Conservation (phyloP, 805 yeast genomes). For the Ogataea paradorogensis region DNA sequence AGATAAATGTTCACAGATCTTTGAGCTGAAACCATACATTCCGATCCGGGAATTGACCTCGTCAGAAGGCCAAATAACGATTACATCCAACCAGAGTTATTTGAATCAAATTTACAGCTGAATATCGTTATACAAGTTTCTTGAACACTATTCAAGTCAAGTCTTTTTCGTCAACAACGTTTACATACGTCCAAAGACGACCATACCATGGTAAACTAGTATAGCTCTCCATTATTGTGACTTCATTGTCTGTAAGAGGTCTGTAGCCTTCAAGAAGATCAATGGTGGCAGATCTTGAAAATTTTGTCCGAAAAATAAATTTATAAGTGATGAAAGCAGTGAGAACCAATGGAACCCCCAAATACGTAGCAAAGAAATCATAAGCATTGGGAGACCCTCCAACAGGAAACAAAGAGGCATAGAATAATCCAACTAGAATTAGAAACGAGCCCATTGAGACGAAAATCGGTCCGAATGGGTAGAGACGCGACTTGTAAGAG, state of each 20-base stretch:
- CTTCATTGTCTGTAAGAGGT: constrained; percentile 9
- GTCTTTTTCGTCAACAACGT: constrained; percentile 10
- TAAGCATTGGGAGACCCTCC: constrained; percentile 13
- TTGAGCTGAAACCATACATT: too few species aligned
- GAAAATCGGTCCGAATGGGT: constrained; percentile 9
- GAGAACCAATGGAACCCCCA: constrained; percentile 11
- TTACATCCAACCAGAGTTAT: too few species aligned
- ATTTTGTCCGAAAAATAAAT: constrained; percentile 3
- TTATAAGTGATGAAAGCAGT: constrained; percentile 9
- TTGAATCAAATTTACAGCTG: too few species aligned
- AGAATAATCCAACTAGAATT: constrained; percentile 9
- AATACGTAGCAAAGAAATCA: constrained; percentile 11
- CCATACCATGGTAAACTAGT: constrained; percentile 10
- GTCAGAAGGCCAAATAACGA: too few species aligned
- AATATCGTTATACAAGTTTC: too few species aligned
- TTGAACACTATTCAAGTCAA: constrained; percentile 6
- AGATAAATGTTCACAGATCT: too few species aligned
- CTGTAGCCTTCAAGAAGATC: constrained; percentile 12
- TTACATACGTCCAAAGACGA: constrained; percentile 11
- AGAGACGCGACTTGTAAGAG: constrained; percentile 13
- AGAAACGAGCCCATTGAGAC: constrained; percentile 11
- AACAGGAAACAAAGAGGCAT: constrained; percentile 12
- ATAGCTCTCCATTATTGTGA: constrained; percentile 8
- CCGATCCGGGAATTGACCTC: too few species aligned
- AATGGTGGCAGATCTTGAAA: constrained; percentile 7